Evolutionary conservation across 768 basidiomycete genomes (phyloP).

Genomic region (Cubamyces sp.): DNA sequence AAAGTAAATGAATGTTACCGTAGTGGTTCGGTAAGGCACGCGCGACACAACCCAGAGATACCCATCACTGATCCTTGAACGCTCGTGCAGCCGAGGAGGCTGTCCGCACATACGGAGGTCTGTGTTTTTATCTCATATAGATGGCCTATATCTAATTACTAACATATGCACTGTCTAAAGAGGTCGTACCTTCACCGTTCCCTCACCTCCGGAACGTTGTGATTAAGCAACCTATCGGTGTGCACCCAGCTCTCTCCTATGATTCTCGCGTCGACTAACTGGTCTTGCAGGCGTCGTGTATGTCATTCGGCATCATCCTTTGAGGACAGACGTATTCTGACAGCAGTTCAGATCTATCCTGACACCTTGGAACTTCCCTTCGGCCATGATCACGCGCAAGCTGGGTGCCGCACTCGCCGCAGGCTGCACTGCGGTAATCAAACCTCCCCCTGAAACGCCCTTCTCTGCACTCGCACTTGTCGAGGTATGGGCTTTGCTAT

Average conservation of each 20-base stretch:
- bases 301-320: slow-evolving; percentile 16
- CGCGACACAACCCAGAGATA: not conserved
- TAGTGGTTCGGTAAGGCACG: slow-evolving; percentile 79
- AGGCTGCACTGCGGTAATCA: slow-evolving; percentile 95
- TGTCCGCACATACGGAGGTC: slow-evolving; percentile 88
- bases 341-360: slow-evolving; percentile 61
- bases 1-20: slow-evolving; percentile 8
- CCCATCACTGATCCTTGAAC: not conserved
- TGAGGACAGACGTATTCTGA: not conserved
- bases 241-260: slow-evolving; percentile 29
- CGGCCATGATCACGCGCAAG: slow-evolving; percentile 94
- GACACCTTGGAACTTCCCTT: slow-evolving; percentile 94
- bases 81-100: slow-evolving; percentile 79
- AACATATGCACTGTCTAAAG: slow-evolving; percentile 39
- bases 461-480: slow-evolving; percentile 89
- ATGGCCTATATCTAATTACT: not conserved
- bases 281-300: slow-evolving; percentile 49
- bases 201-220: slow-evolving; percentile 79
- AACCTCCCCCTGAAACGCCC: slow-evolving; percentile 94
- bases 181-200: slow-evolving; percentile 80
- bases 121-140: slow-evolving; percentile 22
- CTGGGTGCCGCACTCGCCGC: slow-evolving; percentile 88
- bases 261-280: not conserved
- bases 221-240: slow-evolving; percentile 91
- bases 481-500: slow-evolving; percentile 56